phyloP scores from a whole-genome alignment of 257 asterid genomes.

The Gentiana dahurica region DNA sequence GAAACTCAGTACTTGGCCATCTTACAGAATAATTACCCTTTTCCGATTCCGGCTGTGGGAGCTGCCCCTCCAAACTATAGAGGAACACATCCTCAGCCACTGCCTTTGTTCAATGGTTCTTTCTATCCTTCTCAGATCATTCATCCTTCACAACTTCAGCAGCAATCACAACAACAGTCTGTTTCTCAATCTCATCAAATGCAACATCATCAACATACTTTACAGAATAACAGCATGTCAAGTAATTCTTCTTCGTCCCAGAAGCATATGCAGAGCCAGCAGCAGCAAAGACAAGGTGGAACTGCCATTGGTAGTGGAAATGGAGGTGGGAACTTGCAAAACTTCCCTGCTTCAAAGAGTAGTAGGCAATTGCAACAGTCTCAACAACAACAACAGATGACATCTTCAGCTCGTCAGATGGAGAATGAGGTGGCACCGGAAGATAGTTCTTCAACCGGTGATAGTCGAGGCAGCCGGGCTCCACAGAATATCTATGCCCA shows the following conservation, averaged over 20 bases:
- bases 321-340: constrained; percentile 37
- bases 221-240: constrained; percentile 37
- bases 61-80: constrained; percentile 70
- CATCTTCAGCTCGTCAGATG: constrained; percentile 28
- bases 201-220: constrained; percentile 41
- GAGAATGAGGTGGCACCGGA: constrained; percentile 52
- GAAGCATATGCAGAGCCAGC: constrained; percentile 58
- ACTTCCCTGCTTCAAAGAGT: constrained; percentile 32
- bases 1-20: constrained; percentile 87
- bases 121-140: constrained; percentile 77
- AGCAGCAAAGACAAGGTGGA: constrained; percentile 39
- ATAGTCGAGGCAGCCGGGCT: constrained; percentile 48
- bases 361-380: constrained; percentile 32
- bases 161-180: constrained; percentile 40
- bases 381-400: constrained; percentile 30
- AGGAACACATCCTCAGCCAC: constrained; percentile 60
- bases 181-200: constrained; percentile 31
- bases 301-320: constrained; percentile 17
- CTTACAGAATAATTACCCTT: constrained; percentile 72
- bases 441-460: constrained; percentile 51
- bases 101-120: constrained; percentile 81
- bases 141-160: constrained; percentile 70
- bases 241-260: constrained; percentile 60
- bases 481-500: constrained; percentile 51
- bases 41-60: constrained; percentile 64